phyloP scores from a whole-genome alignment of 108 stramenopile genomes.

The Tribonema minus region DNA sequence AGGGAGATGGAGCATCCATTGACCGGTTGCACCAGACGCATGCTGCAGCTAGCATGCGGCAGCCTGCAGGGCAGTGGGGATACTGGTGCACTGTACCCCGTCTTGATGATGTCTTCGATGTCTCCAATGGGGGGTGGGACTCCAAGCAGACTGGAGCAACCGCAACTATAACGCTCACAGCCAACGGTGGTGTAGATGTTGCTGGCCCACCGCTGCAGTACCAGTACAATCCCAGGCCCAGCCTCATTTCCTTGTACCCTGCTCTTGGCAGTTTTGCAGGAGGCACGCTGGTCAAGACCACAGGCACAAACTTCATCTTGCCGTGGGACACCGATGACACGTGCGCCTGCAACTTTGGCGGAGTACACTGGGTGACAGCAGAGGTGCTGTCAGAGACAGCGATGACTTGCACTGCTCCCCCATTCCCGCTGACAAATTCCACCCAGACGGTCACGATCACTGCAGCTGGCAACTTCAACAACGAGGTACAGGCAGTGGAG shows the following conservation, averaged over 20 bases:
- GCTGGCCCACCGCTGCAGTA: not conserved
- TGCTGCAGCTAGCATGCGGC: too few species aligned
- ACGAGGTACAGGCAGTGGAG: too few species aligned
- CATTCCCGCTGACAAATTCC: too few species aligned
- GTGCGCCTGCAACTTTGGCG: too few species aligned
- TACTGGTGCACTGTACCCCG: slow-evolving; percentile 4
- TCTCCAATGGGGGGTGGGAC: not conserved
- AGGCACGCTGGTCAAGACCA: slow-evolving; percentile 9
- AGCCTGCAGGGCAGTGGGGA: not conserved
- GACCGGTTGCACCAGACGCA: not conserved
- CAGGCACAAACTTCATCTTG: too few species aligned
- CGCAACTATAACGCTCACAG: slow-evolving; percentile 3
- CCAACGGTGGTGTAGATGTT: slow-evolving; percentile 2
- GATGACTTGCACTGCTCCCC: too few species aligned
- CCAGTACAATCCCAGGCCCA: not conserved
- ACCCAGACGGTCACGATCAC: too few species aligned
- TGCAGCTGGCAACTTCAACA: too few species aligned
- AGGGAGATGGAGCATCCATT: not conserved
- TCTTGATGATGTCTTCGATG: not conserved
- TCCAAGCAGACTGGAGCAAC: not conserved
- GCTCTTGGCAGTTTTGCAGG: not conserved
- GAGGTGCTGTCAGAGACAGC: too few species aligned
- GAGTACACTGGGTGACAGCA: too few species aligned
- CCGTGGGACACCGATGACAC: too few species aligned
- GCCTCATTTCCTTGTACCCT: not conserved